Base-by-base conservation (phyloP, 176 grass and related monocot species). In the Eleusine coracana region DNA sequence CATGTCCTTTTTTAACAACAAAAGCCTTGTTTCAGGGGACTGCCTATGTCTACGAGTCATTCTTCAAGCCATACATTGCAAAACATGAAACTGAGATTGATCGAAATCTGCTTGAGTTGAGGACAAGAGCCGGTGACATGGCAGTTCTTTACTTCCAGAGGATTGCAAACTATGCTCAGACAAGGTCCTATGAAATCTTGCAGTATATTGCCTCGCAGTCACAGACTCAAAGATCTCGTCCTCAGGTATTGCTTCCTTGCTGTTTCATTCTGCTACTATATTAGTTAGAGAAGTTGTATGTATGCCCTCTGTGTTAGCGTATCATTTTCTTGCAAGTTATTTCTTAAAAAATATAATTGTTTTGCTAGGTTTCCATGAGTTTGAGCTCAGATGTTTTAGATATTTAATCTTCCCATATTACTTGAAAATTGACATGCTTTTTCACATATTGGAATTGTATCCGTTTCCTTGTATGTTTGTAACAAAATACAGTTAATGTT, bases 1-100 rank as follows among this genome's bases (percentile, higher is more conserved):
- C 79, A 13, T 80, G 41, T 21, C 31, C 17, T 41, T 54, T 9
- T 75, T 72, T 84, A 18, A 59, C n/a, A 48, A 78, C 52, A 21
- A 38, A 38, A 60, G 45, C 44, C 15, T 78, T 13, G 49, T 89
- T 92, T 54, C 88, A 97, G 95, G 95, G 95, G 29, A 94, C 95
- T 70, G 69, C 86, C 54, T 97, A 97, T 89, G 88, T 97, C 49
- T 97, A 97, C 9, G 84, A 89, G 46, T 87, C 90, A 27, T 94
- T 97, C 86, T 89, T 97, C 73, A 84, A 72, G 81, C 94, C 94
- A 0, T 97, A 88, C 66, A 88, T 97, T 39, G 86, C 86, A 67
- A 97, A 92, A 69, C 83, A 97, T 71, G 94, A 97, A 86, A 83
- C 86, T 48, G 88, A 94, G 70, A 97, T 97, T 80, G 94, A 97